Evolutionary conservation across 768 basidiomycete species (phyloP), one percentile per base, ranked within the genome.

Genomic region (Symmetrospora coprosmae): DNA sequence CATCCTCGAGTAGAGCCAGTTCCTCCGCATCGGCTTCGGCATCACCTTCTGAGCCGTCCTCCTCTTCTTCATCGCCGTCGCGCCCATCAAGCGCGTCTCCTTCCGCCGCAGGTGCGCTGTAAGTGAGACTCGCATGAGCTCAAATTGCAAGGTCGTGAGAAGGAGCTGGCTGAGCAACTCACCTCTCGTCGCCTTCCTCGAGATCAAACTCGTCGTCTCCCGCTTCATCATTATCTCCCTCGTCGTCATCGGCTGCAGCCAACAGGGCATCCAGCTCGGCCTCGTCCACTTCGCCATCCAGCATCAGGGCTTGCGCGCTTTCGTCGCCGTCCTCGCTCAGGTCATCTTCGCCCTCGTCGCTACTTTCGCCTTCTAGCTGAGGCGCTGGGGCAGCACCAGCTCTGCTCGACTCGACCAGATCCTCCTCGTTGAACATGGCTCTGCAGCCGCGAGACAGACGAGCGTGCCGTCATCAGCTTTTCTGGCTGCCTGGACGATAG

Each of bases 11-110:
- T 31, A 75, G 75, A 5, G 68, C 74, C 14, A 76, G 74, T n/a
- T n/a, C n/a, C 0, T 68, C 71, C 39, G 73, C 71, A 31, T 73
- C 72, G 19, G 76, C 75, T 47, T 82, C 81, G 16, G 76, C 80
- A 62, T 76, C 27, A 8, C 66, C 71, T 25, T 64, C 78, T 11
- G 74, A 69, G 17, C 74, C 81, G 35, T 71, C 75, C 21, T 55
- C 63, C 19, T 58, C 55, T 23, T 53, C 34, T 30, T 48, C 48
- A 7, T 8, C 62, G 8, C 40, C 47, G 43, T 48, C 31, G 13
- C 43, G 9, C n/a, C 19, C 21, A 21, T 61, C 27, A 4, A 38
- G 19, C 27, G 30, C 46, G 27, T 38, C 49, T 34, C 30, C 49
- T 16, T 27, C 11, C 19, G 53, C 35, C 45, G 23, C 17, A 19